Base-by-base conservation (phyloP, 2,329 filamentous ascomycete genomes). In the Trichoderma aggressivum region DNA sequence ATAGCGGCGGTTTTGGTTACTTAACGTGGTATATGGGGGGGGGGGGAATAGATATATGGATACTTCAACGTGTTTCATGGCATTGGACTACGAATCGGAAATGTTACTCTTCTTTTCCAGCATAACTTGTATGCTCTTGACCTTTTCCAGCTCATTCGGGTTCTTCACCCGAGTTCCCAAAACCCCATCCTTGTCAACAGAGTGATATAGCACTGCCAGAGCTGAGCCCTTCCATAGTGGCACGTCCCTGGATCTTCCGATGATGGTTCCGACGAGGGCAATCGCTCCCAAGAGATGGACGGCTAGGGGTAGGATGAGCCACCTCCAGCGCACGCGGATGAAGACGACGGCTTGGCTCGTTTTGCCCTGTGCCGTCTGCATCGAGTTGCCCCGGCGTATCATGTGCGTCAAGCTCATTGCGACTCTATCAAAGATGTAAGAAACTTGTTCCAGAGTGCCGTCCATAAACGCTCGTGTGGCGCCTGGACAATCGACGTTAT, bases 41-140 rank as follows among this genome's bases (percentile, higher is more conserved):
- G 30, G 58, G 10, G 55, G 59, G 63, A 61, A 14, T 36, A 43
- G 36, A 72, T 28, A 55, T 32, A 60, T 70, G 72, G 72, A 74
- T 71, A 72, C 69, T 67, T 74, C 72, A 73, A 74, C 69, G 72
- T 74, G 72, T 73, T 74, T 74, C 73, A 70, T 71, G 70, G 65
- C 10, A 26, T 16, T 43, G 39, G 39, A 43, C 39, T 53, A 26
- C 30, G 47, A 34, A 21, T 21, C 5, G 10, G 11, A 59, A 14
- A 18, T 8, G 14, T 12, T 21, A 32, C 30, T 8, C 5, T 14
- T 59, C 56, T 59, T 34, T 21, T 58, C 64, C 18, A 58, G 21
- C 34, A 43, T 43, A 3, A 21, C 64, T 1, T 47, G 34, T 10
- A 24, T 58, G 12, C 7, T 6, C 10, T 50, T 34, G 5, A 58